Evolutionary conservation across 306 rosid species (phyloP).

Genomic region (Prunus persica): DNA sequence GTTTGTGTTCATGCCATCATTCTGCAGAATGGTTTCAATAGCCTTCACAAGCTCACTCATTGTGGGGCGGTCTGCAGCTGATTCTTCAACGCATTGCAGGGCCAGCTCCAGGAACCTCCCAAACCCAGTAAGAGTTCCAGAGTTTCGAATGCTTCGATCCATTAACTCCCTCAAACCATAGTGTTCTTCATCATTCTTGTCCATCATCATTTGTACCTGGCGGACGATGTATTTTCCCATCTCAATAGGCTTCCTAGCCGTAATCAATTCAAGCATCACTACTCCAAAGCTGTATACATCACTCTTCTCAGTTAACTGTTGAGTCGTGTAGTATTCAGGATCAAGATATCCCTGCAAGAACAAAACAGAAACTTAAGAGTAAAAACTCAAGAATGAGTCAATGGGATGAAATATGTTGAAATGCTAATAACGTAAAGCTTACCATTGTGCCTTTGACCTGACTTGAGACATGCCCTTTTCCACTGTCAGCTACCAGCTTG

Average conservation of each 20-base stretch:
- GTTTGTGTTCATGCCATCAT: constrained; percentile 80
- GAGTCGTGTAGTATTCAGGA: constrained; percentile 94
- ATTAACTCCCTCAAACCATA: constrained; percentile 64
- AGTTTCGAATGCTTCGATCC: constrained; percentile 59
- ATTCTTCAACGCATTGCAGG: constrained; percentile 82
- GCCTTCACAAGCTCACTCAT: constrained; percentile 84
- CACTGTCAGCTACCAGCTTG: constrained; percentile 69
- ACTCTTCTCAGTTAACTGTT: constrained; percentile 81
- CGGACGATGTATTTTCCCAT: constrained; percentile 85
- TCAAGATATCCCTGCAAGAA: constrained; percentile 80
- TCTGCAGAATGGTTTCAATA: constrained; percentile 68
- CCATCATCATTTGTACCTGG: constrained; percentile 47
- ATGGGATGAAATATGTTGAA: no score
- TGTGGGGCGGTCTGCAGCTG: constrained; percentile 77
- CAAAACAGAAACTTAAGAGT: background rate
- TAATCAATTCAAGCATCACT: constrained; percentile 79
- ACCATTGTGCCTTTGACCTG: constrained; percentile 97
- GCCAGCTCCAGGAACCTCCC: constrained; percentile 76
- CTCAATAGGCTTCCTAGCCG: constrained; percentile 78
- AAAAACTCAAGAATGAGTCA: background rate
- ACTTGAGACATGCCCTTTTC: constrained; percentile 79
- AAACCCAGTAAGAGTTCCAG: constrained; percentile 46
- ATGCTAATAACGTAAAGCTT: constrained; percentile 15
- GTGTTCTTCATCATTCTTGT: constrained; percentile 50
- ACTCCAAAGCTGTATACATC: constrained; percentile 95